phyloP scores from a whole-genome alignment of 2,329 filamentous ascomycete species.

The Sclerotinia spermophila region DNA sequence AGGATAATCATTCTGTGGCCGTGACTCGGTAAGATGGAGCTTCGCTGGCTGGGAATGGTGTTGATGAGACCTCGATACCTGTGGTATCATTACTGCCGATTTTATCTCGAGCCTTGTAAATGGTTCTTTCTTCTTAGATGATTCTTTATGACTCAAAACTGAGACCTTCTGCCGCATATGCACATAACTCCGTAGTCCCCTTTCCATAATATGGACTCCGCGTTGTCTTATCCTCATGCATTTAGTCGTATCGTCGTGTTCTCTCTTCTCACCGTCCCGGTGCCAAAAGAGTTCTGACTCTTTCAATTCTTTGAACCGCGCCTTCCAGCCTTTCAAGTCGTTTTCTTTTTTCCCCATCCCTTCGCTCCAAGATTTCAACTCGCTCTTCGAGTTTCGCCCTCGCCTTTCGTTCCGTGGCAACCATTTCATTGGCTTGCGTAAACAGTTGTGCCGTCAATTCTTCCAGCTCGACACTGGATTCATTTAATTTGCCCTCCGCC shows the following conservation, averaged over 20 bases:
- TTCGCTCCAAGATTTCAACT: conserved; percentile 62
- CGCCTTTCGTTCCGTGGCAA: conserved; percentile 69
- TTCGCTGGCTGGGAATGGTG: background rate
- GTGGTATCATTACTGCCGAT: background rate
- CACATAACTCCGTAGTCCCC: conserved; percentile 27
- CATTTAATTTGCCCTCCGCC: conserved; percentile 64
- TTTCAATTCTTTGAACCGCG: conserved; percentile 67
- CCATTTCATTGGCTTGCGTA: conserved; percentile 85
- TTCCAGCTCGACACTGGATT: conserved; percentile 70
- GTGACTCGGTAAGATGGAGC: background rate
- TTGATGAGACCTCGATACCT: background rate
- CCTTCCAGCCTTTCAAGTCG: conserved; percentile 68
- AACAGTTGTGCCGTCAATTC: conserved; percentile 74
- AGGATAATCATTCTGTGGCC: background rate
- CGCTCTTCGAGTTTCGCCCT: conserved; percentile 68
- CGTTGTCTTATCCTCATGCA: conserved; percentile 8
- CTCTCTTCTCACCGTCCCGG: conserved; percentile 28
- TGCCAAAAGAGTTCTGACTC: conserved; percentile 59
- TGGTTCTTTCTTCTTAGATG: background rate
- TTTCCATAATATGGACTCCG: conserved; percentile 18
- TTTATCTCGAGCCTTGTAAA: background rate
- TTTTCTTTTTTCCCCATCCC: conserved; percentile 66
- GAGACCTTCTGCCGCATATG: conserved; percentile 18
- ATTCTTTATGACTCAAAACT: conserved; percentile 4
- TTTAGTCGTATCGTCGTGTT: conserved; percentile 9